These are phyloP conservation scores for Cochlearia excelsa DNA, from an alignment of 345 rosid genomes.

Conservation along the genomic window DNA sequence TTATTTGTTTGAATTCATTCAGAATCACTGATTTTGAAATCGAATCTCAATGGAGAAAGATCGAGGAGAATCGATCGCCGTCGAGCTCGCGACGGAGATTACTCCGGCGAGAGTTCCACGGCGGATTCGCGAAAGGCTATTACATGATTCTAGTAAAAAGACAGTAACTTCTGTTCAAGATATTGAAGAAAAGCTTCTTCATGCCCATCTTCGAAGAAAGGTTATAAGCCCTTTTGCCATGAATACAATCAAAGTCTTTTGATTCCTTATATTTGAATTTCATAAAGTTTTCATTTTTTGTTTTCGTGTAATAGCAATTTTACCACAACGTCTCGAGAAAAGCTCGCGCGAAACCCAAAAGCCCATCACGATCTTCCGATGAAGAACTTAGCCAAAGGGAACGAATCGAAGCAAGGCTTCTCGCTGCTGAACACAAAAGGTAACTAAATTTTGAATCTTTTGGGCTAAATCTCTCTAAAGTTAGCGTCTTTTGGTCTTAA, in stretches of 20 bases:
- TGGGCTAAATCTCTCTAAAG: no score
- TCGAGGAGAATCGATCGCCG: slow-evolving; percentile 44
- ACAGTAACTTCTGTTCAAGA: slow-evolving; percentile 63
- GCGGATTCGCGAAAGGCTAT: slow-evolving; percentile 70
- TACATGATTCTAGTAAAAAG: slow-evolving; percentile 52
- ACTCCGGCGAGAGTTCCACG: slow-evolving; percentile 53
- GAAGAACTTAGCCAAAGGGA: slow-evolving; percentile 67
- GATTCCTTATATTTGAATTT: background rate
- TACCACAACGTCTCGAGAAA: slow-evolving; percentile 76
- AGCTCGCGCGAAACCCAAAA: slow-evolving; percentile 82
- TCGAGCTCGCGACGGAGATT: slow-evolving; percentile 52
- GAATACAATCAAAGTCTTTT: background rate
- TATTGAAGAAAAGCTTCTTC: slow-evolving; percentile 89
- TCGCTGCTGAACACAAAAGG: slow-evolving; percentile 95
- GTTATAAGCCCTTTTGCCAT: slow-evolving; percentile 31
- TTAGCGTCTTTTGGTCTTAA: background rate
- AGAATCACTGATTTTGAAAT: slow-evolving; percentile 24
- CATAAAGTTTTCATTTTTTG: background rate
- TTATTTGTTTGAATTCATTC: slow-evolving; percentile 1
- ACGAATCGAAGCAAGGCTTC: slow-evolving; percentile 94
- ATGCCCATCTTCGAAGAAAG: slow-evolving; percentile 94
- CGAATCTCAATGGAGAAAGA: slow-evolving; percentile 49
- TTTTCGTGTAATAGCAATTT: slow-evolving; percentile 60
- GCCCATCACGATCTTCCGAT: slow-evolving; percentile 74
- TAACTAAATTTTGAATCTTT: slow-evolving; percentile 20